These are phyloP conservation scores for Typha latifolia DNA, from an alignment of 176 grass and related monocot species.

Conservation along the genomic window DNA sequence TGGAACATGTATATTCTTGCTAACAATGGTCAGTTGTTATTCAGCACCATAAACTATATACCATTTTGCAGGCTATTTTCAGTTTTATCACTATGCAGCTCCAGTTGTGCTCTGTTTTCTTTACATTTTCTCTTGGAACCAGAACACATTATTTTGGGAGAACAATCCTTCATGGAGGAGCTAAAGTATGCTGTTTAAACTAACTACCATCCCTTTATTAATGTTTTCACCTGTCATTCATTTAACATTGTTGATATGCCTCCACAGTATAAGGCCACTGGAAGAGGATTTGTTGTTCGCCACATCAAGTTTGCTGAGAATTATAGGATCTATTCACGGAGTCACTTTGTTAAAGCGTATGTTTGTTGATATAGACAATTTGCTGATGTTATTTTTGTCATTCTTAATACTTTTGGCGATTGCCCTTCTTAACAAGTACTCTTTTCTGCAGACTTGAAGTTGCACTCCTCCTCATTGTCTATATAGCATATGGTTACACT, in stretches of 20 bases:
- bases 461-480: slow-evolving; percentile 77
- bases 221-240: background rate
- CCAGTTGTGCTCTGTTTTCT: slow-evolving; percentile 89
- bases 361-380: background rate
- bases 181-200: slow-evolving; percentile 36
- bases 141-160: slow-evolving; percentile 97
- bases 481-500: slow-evolving; percentile 86
- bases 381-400: background rate
- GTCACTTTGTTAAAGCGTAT: slow-evolving; percentile 99
- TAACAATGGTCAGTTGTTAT: background rate
- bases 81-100: slow-evolving; percentile 94
- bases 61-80: slow-evolving; percentile 60
- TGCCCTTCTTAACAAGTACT: background rate
- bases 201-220: background rate
- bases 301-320: slow-evolving; percentile 97
- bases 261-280: slow-evolving; percentile 84
- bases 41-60: background rate
- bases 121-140: slow-evolving; percentile 97
- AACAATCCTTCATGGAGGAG: slow-evolving; percentile 98
- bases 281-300: slow-evolving; percentile 92
- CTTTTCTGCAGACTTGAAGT: slow-evolving; percentile 71
- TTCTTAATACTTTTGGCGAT: background rate
- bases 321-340: slow-evolving; percentile 89
- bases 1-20: background rate
- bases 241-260: background rate